Base-by-base conservation (phyloP, 2,329 filamentous ascomycete species). In the Exserohilum rostratum region DNA sequence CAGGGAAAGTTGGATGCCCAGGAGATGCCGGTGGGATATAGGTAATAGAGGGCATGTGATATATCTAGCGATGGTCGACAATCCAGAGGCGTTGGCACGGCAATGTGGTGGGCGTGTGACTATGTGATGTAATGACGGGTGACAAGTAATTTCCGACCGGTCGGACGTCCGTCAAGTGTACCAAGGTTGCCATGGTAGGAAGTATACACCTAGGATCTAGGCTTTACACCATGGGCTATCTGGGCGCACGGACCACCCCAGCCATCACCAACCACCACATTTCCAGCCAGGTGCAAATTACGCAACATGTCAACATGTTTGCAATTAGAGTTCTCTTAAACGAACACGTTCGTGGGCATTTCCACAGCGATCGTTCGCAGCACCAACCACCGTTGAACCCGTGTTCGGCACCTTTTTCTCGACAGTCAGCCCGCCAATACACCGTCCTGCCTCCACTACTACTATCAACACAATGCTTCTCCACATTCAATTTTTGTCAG, bases 251-350 rank as follows among this genome's bases (percentile, higher is more conserved):
- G 53, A 15, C 54, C 55, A 56, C 6, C 43, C 64, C 62, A 67
- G 59, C 62, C 64, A 61, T 61, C 54, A 60, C 65, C 67, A 69
- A 64, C 68, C 68, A 65, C 66, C 66, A 60, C 42, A 60, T 65
- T 67, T 67, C 65, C 67, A 58, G 65, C 66, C 66, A 64, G 64
- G 60, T 47, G 53, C 55, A 60, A 45, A 62, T 63, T 53, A 54
- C 47, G 46, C 52, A 57, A 51, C 35, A 35, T n/a, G n/a, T n/a
- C 54, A 45, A 50, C 40, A 38, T 12, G 54, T 57, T 58, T 61
- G 46, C 51, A 45, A 33, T 52, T 37, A 68, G 67, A 64, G 29
- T 49, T 42, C 54, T 56, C 59, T 63, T 61, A 65, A 60, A 53
- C 42, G 25, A 46, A 30, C 46, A 55, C 47, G 43, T 60, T 55